A percentile compares a stretch with the other conserved stretches of the same genome.
Evolutionary conservation across 768 basidiomycete genomes (phyloP).

Genomic region (Strobilomyces dryophilus): DNA sequence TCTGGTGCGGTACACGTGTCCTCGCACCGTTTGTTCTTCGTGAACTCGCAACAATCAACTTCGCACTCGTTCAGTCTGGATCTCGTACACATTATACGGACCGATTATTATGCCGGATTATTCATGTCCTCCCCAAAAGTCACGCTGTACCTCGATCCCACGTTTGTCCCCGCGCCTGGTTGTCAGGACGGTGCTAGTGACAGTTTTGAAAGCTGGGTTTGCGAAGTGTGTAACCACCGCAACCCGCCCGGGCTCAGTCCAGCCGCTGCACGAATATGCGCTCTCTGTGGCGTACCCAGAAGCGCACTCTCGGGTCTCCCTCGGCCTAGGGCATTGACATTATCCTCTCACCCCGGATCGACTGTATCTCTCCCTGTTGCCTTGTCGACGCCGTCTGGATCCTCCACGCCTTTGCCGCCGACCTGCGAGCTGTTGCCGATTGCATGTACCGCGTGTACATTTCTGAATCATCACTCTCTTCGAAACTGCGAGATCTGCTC

Average conservation of each 20-base stretch:
- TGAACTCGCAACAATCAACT: slow-evolving; percentile 49
- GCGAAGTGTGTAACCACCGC: slow-evolving; percentile 81
- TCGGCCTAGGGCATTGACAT: slow-evolving; percentile 30
- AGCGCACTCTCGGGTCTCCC: slow-evolving; percentile 29
- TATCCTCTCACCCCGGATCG: slow-evolving; percentile 39
- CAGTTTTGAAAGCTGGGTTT: slow-evolving; percentile 68
- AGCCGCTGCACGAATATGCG: slow-evolving; percentile 63
- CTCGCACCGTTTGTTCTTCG: slow-evolving; percentile 82
- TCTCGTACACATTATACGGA: slow-evolving; percentile 62
- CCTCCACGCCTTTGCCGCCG: slow-evolving; percentile 18
- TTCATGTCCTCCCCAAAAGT: slow-evolving; percentile 89
- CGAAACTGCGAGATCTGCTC: slow-evolving; percentile 81
- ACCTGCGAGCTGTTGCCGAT: slow-evolving; percentile 34
- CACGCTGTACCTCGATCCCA: slow-evolving; percentile 59
- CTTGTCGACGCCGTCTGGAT: slow-evolving; percentile 15
- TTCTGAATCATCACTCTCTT: slow-evolving; percentile 79
- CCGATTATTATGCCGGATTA: slow-evolving; percentile 86
- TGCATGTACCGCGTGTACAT: slow-evolving; percentile 86
- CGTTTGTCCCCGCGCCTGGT: slow-evolving; percentile 21
- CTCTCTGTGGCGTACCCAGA: slow-evolving; percentile 78
- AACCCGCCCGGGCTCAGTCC: slow-evolving; percentile 78
- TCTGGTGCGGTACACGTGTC: slow-evolving; percentile 69
- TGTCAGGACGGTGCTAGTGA: slow-evolving; percentile 29
- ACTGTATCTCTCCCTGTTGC: slow-evolving; percentile 31
- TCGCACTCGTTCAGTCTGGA: slow-evolving; percentile 64